These are phyloP conservation scores for Golubevia sp. DNA, from an alignment of 1,284 basidiomycete genomes.

Conservation along the genomic window DNA sequence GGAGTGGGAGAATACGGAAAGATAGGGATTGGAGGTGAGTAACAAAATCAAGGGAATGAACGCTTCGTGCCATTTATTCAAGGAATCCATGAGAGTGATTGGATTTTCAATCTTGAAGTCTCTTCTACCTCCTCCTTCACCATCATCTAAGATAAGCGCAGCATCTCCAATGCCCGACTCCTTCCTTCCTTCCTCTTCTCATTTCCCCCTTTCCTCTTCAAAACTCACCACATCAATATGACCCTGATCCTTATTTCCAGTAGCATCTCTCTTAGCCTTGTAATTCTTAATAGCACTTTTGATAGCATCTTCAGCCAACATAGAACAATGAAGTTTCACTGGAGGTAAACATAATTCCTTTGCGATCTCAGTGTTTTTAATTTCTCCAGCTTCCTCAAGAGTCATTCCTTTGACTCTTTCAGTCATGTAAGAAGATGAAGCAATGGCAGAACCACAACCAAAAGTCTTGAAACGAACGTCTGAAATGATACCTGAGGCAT, in stretches of 20 bases:
- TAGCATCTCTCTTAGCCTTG: slow-evolving; percentile 41
- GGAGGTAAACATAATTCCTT: slow-evolving; percentile 68
- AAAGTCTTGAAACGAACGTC: slow-evolving; percentile 62
- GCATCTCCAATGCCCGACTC: too few relatives aligned
- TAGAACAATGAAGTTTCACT: slow-evolving; percentile 61
- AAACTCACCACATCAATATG: slow-evolving; percentile 48
- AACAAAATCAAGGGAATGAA: too few relatives aligned
- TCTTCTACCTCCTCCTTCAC: too few relatives aligned
- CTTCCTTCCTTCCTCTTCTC: too few relatives aligned
- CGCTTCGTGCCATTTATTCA: too few relatives aligned
- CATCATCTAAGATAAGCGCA: too few relatives aligned
- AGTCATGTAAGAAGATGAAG: slow-evolving; percentile 67
- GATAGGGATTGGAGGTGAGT: too few relatives aligned
- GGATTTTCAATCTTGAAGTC: too few relatives aligned
- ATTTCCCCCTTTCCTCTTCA: too few relatives aligned
- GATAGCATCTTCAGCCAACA: slow-evolving; percentile 61
- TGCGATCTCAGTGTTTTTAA: slow-evolving; percentile 99
- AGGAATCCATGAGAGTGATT: too few relatives aligned
- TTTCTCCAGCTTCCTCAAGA: slow-evolving; percentile 89
- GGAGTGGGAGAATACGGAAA: not conserved
- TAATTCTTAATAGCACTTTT: slow-evolving; percentile 60
- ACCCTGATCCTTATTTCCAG: slow-evolving; percentile 47
- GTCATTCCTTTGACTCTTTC: slow-evolving; percentile 95
- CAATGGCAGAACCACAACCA: slow-evolving; percentile 61
- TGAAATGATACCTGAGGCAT: slow-evolving; percentile 57